phyloP scores from a whole-genome alignment of 1,139 yeast genomes.

The Geotrichum phurueaensis region DNA sequence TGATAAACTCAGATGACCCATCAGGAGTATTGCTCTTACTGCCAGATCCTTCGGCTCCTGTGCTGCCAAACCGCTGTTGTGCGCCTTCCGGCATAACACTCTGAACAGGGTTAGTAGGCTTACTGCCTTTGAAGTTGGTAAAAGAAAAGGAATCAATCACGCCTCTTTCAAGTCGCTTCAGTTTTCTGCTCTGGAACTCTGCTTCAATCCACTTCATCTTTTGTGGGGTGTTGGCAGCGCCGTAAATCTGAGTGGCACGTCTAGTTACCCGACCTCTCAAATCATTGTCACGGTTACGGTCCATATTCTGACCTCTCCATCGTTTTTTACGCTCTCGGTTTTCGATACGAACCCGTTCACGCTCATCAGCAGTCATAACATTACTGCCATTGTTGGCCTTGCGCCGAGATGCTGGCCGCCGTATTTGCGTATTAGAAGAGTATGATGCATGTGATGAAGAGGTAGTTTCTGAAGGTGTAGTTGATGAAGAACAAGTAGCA shows the following conservation, averaged over 20 bases:
- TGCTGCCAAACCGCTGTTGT: slow-evolving; percentile 15
- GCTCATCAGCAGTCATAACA: slow-evolving; percentile 35
- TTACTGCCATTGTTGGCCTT: slow-evolving; percentile 5
- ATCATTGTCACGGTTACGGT: slow-evolving; percentile 83
- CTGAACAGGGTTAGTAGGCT: slow-evolving; percentile 13
- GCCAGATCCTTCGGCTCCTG: slow-evolving; percentile 1
- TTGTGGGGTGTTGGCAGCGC: slow-evolving; percentile 51
- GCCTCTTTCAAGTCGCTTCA: slow-evolving; percentile 45
- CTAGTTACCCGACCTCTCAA: slow-evolving; percentile 68
- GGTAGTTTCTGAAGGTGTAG: slow-evolving; percentile 1
- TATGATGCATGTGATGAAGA: neutral
- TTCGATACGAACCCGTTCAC: slow-evolving; percentile 59
- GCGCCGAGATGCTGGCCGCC: slow-evolving; percentile 12
- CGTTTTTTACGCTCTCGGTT: slow-evolving; percentile 82
- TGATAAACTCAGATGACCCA: neutral
- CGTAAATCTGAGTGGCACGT: slow-evolving; percentile 64
- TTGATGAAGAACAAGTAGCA: neutral
- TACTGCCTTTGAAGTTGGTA: neutral
- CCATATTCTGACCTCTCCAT: slow-evolving; percentile 82
- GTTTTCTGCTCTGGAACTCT: slow-evolving; percentile 63
- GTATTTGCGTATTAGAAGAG: slow-evolving; percentile 3
- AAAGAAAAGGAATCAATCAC: slow-evolving; percentile 11
- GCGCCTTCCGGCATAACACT: slow-evolving; percentile 18
- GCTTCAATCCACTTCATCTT: slow-evolving; percentile 68
- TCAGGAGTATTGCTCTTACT: neutral